Conservation (phyloP, 495 filamentous ascomycete species). For the Trichocladium uniseriatum region DNA sequence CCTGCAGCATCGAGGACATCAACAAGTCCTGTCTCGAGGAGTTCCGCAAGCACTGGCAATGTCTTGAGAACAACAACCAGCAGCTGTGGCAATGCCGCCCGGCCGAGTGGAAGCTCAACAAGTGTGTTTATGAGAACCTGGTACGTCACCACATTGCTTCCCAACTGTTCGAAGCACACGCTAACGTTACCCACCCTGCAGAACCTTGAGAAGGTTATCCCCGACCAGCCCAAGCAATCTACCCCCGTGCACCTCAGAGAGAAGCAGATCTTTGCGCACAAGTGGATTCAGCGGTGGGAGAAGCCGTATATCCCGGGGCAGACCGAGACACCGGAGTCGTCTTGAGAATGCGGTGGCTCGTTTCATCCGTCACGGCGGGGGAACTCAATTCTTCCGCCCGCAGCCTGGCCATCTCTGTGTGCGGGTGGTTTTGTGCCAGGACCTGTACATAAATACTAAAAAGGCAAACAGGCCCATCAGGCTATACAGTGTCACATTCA, state of each 20-base stretch:
- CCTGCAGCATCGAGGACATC: constrained; percentile 80
- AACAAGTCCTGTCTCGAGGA: constrained; percentile 86
- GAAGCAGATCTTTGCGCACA: constrained; percentile 65
- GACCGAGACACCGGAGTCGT: constrained; percentile 4
- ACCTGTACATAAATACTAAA: constrained; percentile 6
- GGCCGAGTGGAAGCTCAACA: constrained; percentile 71
- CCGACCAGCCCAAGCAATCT: constrained; percentile 66
- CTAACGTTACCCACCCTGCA: constrained; percentile 24
- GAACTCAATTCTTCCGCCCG: not conserved
- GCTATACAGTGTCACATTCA: not conserved
- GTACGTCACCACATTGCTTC: constrained; percentile 42
- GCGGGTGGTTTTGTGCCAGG: not conserved
- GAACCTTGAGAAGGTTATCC: constrained; percentile 87
- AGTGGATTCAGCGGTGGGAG: constrained; percentile 29
- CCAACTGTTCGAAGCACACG: not conserved
- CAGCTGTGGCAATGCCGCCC: constrained; percentile 85
- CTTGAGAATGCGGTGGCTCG: not conserved
- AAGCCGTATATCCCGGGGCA: constrained; percentile 31
- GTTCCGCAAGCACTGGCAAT: constrained; percentile 90
- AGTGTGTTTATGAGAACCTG: constrained; percentile 90
- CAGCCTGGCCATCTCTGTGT: not conserved
- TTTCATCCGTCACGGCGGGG: not conserved
- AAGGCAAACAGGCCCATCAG: constrained; percentile 7
- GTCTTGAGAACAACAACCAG: constrained; percentile 95
- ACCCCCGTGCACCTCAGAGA: constrained; percentile 75